Base-by-base conservation (phyloP, 306 rosid genomes). In the Rosa rugosa region DNA sequence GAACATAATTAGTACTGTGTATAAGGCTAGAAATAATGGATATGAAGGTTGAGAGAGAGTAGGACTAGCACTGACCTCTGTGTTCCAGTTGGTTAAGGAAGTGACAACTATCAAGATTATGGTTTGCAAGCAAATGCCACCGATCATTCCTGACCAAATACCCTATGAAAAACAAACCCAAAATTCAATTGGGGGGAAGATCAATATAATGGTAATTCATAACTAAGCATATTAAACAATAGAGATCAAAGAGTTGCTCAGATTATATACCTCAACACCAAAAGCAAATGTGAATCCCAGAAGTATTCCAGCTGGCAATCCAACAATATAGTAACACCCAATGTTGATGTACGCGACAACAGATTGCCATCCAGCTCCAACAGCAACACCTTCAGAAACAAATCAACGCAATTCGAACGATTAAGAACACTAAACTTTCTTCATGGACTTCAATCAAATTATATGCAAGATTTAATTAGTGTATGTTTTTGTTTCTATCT, bases 291-390 rank as follows among this genome's bases (percentile, higher is more conserved):
- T 79, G 82, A 93, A 91, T 25, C 98, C 97, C 34, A 93, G 84
- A 73, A 91, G 57, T 73, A 93, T 88, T 53, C 97, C 98, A 1
- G 89, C 89, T 0, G 97, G 98, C 83, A 93, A 83, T 84, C 98
- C 97, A 80, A 93, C 67, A 54, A 81, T 0, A 75, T 89, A 90
- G 75, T 91, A 93, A 75, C 97, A 93, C 17, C 85, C 97, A 59
- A 93, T 79, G 75, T 93, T 93, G 83, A 93, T 91, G 82, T 93
- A 91, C 50, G 97, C 96, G 12, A 91, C 90, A 23, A 93, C 77
- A 74, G 93, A 38, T 82, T 91, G 98, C 98, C 98, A 91, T 4
- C 97, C 98, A 41, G 94, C 96, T 82, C 98, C 98, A 79, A 93
- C 77, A 76, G 94, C 98, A 77, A 93, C 98, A 77, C 98, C 97